phyloP scores from a whole-genome alignment of 2,329 filamentous ascomycete species.

The Colletotrichum sp. region DNA sequence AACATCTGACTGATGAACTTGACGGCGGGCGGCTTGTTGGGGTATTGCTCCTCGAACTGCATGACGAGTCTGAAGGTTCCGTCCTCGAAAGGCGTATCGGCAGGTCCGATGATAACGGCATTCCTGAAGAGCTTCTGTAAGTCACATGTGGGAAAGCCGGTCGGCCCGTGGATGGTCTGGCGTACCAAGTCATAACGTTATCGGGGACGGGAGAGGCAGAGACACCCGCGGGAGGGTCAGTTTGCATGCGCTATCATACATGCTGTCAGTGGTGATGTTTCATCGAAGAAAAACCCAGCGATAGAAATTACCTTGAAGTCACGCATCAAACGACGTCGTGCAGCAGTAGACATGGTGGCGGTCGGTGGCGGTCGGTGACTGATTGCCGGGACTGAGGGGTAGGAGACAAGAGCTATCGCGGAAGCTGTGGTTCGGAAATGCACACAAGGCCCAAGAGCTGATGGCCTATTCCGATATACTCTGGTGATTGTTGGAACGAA shows the following conservation, averaged over 20 bases:
- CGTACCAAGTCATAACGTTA: conserved; percentile 96
- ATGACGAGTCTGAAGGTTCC: conserved; percentile 97
- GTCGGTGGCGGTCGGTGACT: conserved; percentile 22
- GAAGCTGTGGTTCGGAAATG: background rate
- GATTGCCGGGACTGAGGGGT: conserved; percentile 8
- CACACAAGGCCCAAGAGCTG: background rate
- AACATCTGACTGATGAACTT: conserved; percentile 99
- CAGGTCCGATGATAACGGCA: conserved; percentile 95
- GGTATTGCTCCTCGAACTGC: conserved; percentile 99
- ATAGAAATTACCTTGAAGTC: conserved; percentile 84
- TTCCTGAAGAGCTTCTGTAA: conserved; percentile 67
- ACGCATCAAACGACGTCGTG: conserved; percentile 95
- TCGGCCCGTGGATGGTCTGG: background rate
- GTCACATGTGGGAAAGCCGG: background rate
- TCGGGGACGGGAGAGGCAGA: conserved; percentile 95
- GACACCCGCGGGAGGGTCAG: conserved; percentile 94
- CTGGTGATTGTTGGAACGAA: background rate
- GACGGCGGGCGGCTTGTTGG: conserved; percentile 96
- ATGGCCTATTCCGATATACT: background rate
- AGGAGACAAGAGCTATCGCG: background rate
- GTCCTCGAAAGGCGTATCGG: conserved; percentile 97
- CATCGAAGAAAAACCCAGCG: background rate
- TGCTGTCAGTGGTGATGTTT: background rate
- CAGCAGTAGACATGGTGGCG: conserved; percentile 78
- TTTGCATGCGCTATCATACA: conserved; percentile 87